Conservation (phyloP, 305 asterid species). For the Vinca major region DNA sequence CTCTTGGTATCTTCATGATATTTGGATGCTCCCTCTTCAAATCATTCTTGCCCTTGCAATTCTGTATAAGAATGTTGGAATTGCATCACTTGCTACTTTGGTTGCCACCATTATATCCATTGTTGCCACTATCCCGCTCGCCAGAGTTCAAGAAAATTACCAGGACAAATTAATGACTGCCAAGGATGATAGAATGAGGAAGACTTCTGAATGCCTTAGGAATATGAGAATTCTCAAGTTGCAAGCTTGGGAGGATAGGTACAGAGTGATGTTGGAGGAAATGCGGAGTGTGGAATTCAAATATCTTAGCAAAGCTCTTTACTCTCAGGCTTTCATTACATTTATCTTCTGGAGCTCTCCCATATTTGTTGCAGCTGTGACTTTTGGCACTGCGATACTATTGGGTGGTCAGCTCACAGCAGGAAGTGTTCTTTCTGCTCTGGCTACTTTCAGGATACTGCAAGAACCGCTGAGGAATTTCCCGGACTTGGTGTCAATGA, state of each 20-base stretch:
- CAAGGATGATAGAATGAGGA: slow-evolving; percentile 94
- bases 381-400: slow-evolving; percentile 84
- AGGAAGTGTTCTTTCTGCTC: slow-evolving; percentile 93
- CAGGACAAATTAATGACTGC: slow-evolving; percentile 93
- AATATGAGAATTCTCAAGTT: slow-evolving; percentile 89
- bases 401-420: slow-evolving; percentile 96
- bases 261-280: slow-evolving; percentile 65
- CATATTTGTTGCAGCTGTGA: slow-evolving; percentile 82
- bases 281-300: slow-evolving; percentile 85
- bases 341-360: slow-evolving; percentile 99
- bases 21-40: slow-evolving; percentile 99
- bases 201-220: slow-evolving; percentile 90
- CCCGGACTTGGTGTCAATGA: slow-evolving; percentile 96
- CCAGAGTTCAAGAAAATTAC: slow-evolving; percentile 80
- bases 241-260: slow-evolving; percentile 99
- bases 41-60: slow-evolving; percentile 89
- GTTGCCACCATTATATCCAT: slow-evolving; percentile 83
- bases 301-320: slow-evolving; percentile 82
- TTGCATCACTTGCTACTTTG: slow-evolving; percentile 82
- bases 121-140: slow-evolving; percentile 82
- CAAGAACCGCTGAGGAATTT: slow-evolving; percentile 97
- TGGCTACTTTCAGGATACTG: slow-evolving; percentile 92
- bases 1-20: slow-evolving; percentile 94
- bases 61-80: slow-evolving; percentile 89
- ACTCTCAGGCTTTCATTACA: slow-evolving; percentile 93